Evolutionary conservation across 176 grass and related monocot species (phyloP), one percentile per base, ranked within the genome.

Genomic region (Triticum turgidum): DNA sequence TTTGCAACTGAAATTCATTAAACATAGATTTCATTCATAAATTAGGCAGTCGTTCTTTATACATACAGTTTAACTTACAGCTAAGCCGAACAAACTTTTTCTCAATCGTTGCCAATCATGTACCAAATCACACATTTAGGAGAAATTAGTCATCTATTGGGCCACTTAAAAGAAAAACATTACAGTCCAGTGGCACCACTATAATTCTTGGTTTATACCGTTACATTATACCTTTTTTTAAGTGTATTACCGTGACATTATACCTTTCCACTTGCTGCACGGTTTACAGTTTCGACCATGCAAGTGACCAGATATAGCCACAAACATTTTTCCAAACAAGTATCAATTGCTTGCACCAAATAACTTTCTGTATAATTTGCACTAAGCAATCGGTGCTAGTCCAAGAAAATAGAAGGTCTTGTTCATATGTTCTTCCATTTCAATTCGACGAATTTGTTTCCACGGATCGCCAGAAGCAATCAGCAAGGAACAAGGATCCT

Each of bases 381-480:
- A n/a, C 42, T 20, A 59, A 65, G 33, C 76, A 78, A 84, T 29
- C 3, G 71, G 83, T 88, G 52, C 18, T 65, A 54, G 38, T 64
- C 33, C 70, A 56, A 77, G 41, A 67, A 17, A 78, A 68, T 58
- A 52, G 52, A 63, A 37, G 56, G 47, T 77, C 8, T 51, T 37
- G 39, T 85, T 82, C 6, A 78, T 77, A 82, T 32, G 29, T 52
- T n/a, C 4, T 78, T 82, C 51, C 15, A 70, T 82, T 86, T 71
- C 49, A 78, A 86, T 86, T 90, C 88, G 83, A 86, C 83, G 63
- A 82, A 78, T 90, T 86, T 61, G 64, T 70, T 29, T 64, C 69
- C 54, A 75, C 4, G 13, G 61, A 11, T 52, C 37, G 81, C 51
- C 76, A 4, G 5, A 52, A 20, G 80, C 86, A 14, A 27, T 33